phyloP scores from a whole-genome alignment of 495 filamentous ascomycete species.

The Podospora conica region DNA sequence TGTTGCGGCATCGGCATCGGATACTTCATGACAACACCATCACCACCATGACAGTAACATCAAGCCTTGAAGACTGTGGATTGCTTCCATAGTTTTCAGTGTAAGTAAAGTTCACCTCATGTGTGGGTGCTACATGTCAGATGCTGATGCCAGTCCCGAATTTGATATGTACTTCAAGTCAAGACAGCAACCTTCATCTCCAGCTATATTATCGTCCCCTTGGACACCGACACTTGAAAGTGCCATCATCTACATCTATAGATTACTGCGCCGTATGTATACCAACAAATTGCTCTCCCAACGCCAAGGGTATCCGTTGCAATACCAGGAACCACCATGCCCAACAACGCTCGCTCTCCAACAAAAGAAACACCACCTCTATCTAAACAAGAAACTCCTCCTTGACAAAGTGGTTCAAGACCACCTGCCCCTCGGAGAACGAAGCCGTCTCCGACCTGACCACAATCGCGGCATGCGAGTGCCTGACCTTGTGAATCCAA shows the following conservation, averaged over 20 bases:
- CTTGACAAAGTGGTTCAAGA: constrained; percentile 75
- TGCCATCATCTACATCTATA: not conserved
- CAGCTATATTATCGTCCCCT: not conserved
- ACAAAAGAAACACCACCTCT: constrained; percentile 3
- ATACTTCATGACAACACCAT: not conserved
- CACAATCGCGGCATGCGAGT: constrained; percentile 89
- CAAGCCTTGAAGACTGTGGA: too few relatives aligned
- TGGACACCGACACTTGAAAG: not conserved
- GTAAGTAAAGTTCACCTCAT: too few relatives aligned
- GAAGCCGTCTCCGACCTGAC: constrained; percentile 55
- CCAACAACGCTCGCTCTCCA: not conserved
- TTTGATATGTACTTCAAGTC: not conserved
- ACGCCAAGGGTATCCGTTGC: not conserved
- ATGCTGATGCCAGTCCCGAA: too few relatives aligned
- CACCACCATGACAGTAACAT: too few relatives aligned
- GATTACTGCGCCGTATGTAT: not conserved
- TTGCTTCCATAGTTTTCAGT: too few relatives aligned
- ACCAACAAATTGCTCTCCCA: not conserved
- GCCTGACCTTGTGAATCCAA: constrained; percentile 71
- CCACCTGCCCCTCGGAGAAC: constrained; percentile 71
- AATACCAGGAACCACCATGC: not conserved
- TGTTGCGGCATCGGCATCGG: too few relatives aligned
- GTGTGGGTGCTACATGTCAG: too few relatives aligned
- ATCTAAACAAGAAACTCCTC: constrained; percentile 52
- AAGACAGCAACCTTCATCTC: not conserved